Percentiles rank a stretch among this genome's conserved stretches.
phyloP scores from a whole-genome alignment of 2,329 filamentous ascomycete genomes.

The Corniculantispora saksenae region DNA sequence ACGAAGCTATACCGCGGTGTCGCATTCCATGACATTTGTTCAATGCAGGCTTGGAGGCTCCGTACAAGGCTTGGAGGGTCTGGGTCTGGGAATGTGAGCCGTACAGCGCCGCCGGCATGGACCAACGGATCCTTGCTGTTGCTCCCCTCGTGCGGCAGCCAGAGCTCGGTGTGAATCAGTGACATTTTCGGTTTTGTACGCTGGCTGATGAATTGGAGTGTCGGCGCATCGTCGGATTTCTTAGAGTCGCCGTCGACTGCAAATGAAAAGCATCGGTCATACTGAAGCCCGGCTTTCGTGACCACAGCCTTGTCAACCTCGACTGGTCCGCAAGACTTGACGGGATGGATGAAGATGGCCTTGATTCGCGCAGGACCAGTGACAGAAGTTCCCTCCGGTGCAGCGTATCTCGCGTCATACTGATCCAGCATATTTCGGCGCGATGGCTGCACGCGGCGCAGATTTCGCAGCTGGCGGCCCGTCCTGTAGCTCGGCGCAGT shows the following conservation, averaged over 20 bases:
- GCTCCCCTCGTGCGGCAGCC: conserved; percentile 17
- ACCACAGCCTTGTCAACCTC: conserved; percentile 28
- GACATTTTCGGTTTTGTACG: conserved; percentile 25
- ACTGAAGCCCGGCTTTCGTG: conserved; percentile 28
- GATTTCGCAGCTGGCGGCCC: conserved; percentile 10
- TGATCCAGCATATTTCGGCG: conserved; percentile 31
- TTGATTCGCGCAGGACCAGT: conserved; percentile 26
- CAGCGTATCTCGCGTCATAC: conserved; percentile 22
- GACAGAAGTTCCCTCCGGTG: conserved; percentile 4
- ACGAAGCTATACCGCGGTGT: conserved; percentile 5
- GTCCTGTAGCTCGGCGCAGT: neutral
- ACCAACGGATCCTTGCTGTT: conserved; percentile 16
- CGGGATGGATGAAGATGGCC: conserved; percentile 30
- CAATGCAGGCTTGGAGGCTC: neutral
- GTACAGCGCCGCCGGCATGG: conserved; percentile 14
- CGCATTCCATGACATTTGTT: neutral
- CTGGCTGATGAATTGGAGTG: conserved; percentile 32
- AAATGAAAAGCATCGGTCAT: conserved; percentile 31
- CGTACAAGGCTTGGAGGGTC: neutral
- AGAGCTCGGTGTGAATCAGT: conserved; percentile 22
- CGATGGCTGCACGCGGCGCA: conserved; percentile 24
- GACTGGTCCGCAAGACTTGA: conserved; percentile 31
- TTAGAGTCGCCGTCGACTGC: conserved; percentile 30
- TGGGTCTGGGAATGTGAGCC: conserved; percentile 18
- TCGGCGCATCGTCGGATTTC: conserved; percentile 16